phyloP scores from a whole-genome alignment of 202 grass and related monocot species.

The Bolboschoenoplectus hybrid region DNA sequence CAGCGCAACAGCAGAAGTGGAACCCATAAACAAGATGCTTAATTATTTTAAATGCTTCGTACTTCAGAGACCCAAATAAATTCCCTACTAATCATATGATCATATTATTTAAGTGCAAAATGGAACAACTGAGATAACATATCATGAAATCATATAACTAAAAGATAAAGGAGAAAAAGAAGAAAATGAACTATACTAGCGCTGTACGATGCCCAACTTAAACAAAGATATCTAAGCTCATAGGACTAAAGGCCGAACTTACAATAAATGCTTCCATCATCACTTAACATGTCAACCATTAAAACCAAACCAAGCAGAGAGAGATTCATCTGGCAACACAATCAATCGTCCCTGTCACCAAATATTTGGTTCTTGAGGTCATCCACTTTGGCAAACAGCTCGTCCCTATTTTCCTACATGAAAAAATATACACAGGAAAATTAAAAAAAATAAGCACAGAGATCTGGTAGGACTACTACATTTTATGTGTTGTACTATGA shows the following conservation, averaged over 20 bases:
- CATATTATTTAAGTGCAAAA: slow-evolving; percentile 17
- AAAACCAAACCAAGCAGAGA: not conserved
- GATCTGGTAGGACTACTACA: not conserved
- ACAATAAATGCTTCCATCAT: slow-evolving; percentile 7
- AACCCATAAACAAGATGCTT: not conserved
- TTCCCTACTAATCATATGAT: not conserved
- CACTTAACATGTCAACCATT: not conserved
- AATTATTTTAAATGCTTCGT: not conserved
- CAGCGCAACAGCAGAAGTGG: not conserved
- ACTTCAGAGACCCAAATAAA: not conserved
- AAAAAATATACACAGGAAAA: slow-evolving; percentile 10
- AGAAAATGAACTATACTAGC: not conserved
- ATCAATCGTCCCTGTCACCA: slow-evolving; percentile 47
- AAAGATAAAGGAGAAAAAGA: not conserved
- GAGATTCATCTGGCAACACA: not conserved
- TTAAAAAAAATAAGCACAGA: not conserved
- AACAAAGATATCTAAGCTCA: slow-evolving; percentile 10
- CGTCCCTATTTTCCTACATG: slow-evolving; percentile 76
- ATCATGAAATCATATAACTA: too few species aligned
- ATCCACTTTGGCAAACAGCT: slow-evolving; percentile 65
- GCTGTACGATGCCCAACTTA: not conserved
- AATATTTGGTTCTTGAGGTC: slow-evolving; percentile 68
- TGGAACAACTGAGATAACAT: not conserved
- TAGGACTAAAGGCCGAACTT: not conserved
- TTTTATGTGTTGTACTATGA: slow-evolving; percentile 21